Evolutionary conservation across 1,284 basidiomycete genomes (phyloP), one percentile per base, ranked within the genome.

Genomic region (Malassezia pachydermatis): DNA sequence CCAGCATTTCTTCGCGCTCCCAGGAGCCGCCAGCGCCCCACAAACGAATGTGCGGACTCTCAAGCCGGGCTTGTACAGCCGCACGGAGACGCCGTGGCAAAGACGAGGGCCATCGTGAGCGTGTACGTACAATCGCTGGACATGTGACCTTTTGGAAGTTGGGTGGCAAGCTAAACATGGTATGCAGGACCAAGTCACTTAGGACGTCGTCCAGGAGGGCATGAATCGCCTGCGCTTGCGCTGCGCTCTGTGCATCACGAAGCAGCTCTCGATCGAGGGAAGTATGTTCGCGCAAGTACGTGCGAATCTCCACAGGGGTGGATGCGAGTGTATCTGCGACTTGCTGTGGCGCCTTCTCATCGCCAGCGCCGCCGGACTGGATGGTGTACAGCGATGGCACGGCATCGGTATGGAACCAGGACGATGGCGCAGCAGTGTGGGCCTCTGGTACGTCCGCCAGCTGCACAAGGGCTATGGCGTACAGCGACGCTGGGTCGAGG

Each of bases 401-500:
- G 6, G 51, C 47, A 13, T 46, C 34, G 2, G 55, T 16, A 17
- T 56, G 45, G n/a, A 54, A 50, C 20, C 54, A 58, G 3, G 58
- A 37, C 1, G 56, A 55, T 17, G 60, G 60, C 5, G 47, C 55
- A 10, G 58, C 32, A 19, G 58, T 38, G 16, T 58, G 32, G 29
- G 24, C 30, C 29, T 7, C 20, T 14, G 27, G 29, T 3, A 44
- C 39, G 5, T 41, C 59, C 0, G 60, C 55, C 14, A 57, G 43
- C 23, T 45, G 40, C n/a, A 65, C 45, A 14, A 65, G 47, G 8
- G 63, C 52, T 1, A 54, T 46, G 5, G 55, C 59, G 49, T 65
- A 65, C 24, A 65, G 57, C 16, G 54, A 58, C 17, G 54, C 46
- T 4, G 63, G 61, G 34, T 65, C 63, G 29, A 62, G 54, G 0